These are phyloP conservation scores for Ustilago tritici DNA, from an alignment of 1,284 basidiomycete genomes.

Conservation along the genomic window DNA sequence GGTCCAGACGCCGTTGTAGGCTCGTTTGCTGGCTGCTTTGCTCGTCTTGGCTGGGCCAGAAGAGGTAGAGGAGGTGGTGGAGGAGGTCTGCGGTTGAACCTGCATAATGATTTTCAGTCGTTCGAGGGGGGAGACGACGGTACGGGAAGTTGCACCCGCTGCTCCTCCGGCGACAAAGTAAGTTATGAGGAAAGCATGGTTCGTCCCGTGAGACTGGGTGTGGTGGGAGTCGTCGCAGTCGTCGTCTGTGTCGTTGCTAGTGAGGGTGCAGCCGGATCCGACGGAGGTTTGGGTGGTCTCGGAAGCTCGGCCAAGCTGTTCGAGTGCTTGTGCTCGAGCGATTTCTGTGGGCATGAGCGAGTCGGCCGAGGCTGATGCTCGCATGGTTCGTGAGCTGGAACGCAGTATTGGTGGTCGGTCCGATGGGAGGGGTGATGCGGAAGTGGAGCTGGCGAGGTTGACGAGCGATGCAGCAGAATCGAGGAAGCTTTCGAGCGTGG, in stretches of 20 bases:
- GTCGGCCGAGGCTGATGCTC: background rate
- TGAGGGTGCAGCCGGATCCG: background rate
- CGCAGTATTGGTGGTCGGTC: slow-evolving; percentile 38
- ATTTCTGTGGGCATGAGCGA: slow-evolving; percentile 27
- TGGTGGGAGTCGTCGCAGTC: slow-evolving; percentile 3
- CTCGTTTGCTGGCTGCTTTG: slow-evolving; percentile 34
- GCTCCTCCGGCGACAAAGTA: slow-evolving; percentile 79
- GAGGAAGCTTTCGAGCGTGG: slow-evolving; percentile 47
- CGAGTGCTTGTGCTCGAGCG: slow-evolving; percentile 28
- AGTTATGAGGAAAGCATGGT: slow-evolving; percentile 52
- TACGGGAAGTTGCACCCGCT: slow-evolving; percentile 77
- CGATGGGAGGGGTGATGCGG: background rate
- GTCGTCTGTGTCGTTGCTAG: background rate
- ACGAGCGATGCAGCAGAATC: slow-evolving; percentile 22
- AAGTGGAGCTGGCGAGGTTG: background rate
- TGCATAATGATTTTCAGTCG: slow-evolving; percentile 93
- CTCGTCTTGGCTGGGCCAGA: background rate
- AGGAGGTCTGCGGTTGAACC: slow-evolving; percentile 58
- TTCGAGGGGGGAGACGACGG: slow-evolving; percentile 91
- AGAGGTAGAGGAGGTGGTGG: slow-evolving; percentile 5
- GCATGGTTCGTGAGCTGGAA: background rate
- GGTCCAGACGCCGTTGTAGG: slow-evolving; percentile 64
- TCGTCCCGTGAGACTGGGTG: slow-evolving; percentile 19
- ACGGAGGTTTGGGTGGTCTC: slow-evolving; percentile 5
- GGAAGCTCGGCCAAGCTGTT: slow-evolving; percentile 16